Conservation (phyloP, 768 basidiomycete genomes). For the Lactarius quietus region DNA sequence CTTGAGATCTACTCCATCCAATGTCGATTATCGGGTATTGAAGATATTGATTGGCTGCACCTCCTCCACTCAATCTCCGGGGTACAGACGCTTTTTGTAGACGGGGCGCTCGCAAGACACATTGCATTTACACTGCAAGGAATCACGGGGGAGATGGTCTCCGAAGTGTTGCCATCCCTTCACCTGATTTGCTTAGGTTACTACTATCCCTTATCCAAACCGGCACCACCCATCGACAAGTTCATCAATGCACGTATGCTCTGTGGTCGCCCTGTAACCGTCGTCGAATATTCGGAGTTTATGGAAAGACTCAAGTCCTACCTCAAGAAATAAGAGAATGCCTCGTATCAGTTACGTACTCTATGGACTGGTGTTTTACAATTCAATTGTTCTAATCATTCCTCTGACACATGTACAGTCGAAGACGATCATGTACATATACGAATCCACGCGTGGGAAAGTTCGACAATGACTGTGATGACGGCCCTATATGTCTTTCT, state of each 20-base stretch:
- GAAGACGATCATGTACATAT: neutral
- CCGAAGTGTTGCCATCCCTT: neutral
- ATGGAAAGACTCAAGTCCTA: neutral
- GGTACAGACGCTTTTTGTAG: neutral
- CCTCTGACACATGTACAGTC: neutral
- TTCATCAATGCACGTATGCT: neutral
- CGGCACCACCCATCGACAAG: neutral
- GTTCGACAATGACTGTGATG: no score
- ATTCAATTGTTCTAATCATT: neutral
- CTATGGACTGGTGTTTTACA: neutral
- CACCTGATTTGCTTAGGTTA: neutral
- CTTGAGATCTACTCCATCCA: neutral
- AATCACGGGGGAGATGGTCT: neutral
- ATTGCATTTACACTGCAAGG: neutral
- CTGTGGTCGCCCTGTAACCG: neutral
- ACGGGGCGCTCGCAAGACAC: neutral
- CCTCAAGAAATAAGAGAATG: rapidly evolving
- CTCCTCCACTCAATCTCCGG: neutral
- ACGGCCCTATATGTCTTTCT: no score
- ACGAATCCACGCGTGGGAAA: no score
- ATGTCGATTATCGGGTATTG: no score
- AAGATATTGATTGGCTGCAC: no score
- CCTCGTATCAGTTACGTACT: neutral
- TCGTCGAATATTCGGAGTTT: no score
- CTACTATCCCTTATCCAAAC: no score